Evolutionary conservation across 768 basidiomycete species (phyloP).

Genomic region (Goffeauzyma gilvescens): DNA sequence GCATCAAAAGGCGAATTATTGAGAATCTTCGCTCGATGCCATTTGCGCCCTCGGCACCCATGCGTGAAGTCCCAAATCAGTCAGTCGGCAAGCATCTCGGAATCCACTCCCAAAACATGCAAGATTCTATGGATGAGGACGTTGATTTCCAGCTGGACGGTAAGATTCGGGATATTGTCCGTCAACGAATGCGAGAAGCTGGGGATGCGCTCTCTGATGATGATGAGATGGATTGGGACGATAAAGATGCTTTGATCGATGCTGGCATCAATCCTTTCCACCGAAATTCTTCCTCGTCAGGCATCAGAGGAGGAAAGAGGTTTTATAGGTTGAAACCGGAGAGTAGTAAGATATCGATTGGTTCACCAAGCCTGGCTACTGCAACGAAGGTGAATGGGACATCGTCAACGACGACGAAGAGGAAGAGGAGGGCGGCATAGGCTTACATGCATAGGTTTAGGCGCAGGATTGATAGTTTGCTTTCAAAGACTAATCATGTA

Average conservation of each 20-base stretch:
- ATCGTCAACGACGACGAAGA: no score
- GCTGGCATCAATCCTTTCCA: background rate
- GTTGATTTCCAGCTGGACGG: constrained; percentile 33
- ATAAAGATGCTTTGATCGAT: constrained; percentile 9
- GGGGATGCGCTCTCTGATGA: constrained; percentile 10
- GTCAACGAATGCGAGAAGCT: constrained; percentile 3
- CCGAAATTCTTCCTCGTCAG: no score
- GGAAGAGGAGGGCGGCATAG: no score
- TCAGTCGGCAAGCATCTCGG: constrained; percentile 31
- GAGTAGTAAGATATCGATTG: no score
- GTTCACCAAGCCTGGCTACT: no score
- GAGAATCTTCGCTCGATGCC: constrained; percentile 44
- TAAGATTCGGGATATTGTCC: constrained; percentile 21
- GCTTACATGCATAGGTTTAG: no score
- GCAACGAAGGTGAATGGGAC: no score
- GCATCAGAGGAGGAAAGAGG: no score
- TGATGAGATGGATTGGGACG: constrained; percentile 11
- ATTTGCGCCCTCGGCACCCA: constrained; percentile 63
- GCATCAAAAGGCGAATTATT: constrained; percentile 44
- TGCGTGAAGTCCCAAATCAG: constrained; percentile 64
- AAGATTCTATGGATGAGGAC: constrained; percentile 29
- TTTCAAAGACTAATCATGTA: no score
- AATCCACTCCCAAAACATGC: constrained; percentile 33
- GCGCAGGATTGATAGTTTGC: no score
- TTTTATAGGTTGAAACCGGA: no score